Conservation (phyloP, 139 green algal species). For the Trebouxia sp. region DNA sequence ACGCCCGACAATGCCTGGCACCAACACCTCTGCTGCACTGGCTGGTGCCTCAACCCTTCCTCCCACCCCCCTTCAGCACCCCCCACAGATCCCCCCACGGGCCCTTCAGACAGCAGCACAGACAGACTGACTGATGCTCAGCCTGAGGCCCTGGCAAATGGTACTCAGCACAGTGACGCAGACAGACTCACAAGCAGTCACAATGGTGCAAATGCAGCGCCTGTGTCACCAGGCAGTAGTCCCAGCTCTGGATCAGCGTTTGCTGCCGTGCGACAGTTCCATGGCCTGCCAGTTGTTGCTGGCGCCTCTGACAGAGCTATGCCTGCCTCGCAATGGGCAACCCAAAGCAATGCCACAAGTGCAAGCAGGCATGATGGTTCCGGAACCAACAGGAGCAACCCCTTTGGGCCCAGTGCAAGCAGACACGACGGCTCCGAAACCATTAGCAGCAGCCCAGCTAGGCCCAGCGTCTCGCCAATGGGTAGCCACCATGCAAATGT, state of each 20-base stretch:
- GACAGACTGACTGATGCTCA: neutral
- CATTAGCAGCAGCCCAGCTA: too few relatives aligned
- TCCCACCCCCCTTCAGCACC: neutral
- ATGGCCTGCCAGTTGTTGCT: neutral
- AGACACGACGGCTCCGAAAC: too few relatives aligned
- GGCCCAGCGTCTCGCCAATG: too few relatives aligned
- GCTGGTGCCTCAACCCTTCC: constrained; percentile 35
- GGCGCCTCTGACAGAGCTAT: neutral
- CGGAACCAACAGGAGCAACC: too few relatives aligned
- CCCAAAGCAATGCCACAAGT: neutral
- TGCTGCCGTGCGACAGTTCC: neutral
- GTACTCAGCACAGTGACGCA: neutral
- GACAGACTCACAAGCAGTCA: too few relatives aligned
- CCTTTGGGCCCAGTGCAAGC: too few relatives aligned
- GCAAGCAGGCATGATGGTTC: neutral
- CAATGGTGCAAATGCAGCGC: neutral
- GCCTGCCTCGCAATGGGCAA: constrained; percentile 7
- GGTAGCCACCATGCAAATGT: too few relatives aligned
- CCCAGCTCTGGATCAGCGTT: neutral
- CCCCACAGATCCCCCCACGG: neutral
- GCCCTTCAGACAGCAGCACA: neutral
- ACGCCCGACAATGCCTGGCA: constrained; percentile 51
- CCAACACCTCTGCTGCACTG: constrained; percentile 24
- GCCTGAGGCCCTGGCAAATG: neutral
- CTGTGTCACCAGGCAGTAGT: neutral